phyloP scores from a whole-genome alignment of 2,329 filamentous ascomycete species.

The Tolypocladium endophyticum region DNA sequence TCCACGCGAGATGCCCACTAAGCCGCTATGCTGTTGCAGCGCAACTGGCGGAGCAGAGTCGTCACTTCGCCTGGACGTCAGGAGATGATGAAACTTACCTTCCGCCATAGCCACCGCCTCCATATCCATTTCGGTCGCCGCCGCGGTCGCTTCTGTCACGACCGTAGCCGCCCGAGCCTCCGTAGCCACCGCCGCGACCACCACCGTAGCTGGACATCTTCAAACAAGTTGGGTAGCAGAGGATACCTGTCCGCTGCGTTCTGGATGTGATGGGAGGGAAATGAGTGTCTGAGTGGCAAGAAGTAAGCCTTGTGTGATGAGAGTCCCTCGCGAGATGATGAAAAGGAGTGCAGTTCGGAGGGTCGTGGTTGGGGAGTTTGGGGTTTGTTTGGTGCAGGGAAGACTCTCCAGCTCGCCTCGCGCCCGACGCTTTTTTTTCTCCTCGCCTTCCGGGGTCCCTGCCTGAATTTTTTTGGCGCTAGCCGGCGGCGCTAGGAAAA shows the following conservation, averaged over 20 bases:
- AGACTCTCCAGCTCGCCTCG: conserved; percentile 8
- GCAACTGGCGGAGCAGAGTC: not conserved
- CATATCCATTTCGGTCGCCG: conserved; percentile 30
- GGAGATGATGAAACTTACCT: conserved; percentile 21
- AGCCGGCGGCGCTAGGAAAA: conserved; percentile 9
- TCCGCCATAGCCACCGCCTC: conserved; percentile 21
- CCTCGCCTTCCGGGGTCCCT: conserved; percentile 8
- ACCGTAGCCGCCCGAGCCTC: conserved; percentile 24
- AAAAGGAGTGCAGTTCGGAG: conserved; percentile 17
- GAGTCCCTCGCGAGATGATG: conserved; percentile 10
- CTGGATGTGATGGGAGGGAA: conserved; percentile 1
- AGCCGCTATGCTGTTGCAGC: not conserved
- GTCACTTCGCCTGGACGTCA: not conserved
- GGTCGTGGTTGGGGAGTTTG: conserved; percentile 6
- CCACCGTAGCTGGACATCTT: conserved; percentile 38
- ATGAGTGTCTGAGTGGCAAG: not conserved
- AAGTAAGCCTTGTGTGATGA: not conserved
- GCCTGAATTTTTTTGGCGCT: conserved; percentile 9
- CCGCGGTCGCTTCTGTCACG: conserved; percentile 36
- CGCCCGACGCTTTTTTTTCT: conserved; percentile 14
- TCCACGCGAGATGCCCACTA: not conserved
- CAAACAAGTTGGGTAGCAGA: conserved; percentile 6
- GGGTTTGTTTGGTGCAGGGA: conserved; percentile 15
- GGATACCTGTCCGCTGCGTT: conserved; percentile 1
- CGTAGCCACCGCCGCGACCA: conserved; percentile 14